Evolutionary conservation across 2,329 filamentous ascomycete genomes (phyloP), one percentile per base, ranked within the genome.

Genomic region (Penicillium thymicola): DNA sequence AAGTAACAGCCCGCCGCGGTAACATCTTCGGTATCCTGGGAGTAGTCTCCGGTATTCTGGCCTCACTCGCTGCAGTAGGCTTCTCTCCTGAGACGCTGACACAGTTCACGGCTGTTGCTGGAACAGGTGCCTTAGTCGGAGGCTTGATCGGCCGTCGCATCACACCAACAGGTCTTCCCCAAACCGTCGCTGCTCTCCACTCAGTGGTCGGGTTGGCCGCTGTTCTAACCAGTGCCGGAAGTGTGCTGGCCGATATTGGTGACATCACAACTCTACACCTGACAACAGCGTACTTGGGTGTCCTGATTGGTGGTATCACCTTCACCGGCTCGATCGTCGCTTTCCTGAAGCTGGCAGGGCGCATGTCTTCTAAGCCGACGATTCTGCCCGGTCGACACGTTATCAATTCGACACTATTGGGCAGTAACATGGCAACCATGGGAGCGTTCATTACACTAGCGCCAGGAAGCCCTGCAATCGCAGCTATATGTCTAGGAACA

Each of bases 311-410:
- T 62, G 92, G 92, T 54, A 86, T 96, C 34, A 96, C 92, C 0
- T 96, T 96, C 69, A 96, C 91, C 0, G 92, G 92, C 2, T 94
- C 90, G 2, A 87, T 96, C 49, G 89, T 96, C 0, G 92, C 92
- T 0, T 96, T 95, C 75, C 73, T 95, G 69, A 96, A 96, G 72
- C 84, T 96, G 2, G 87, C 89, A 0, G 91, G 90, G 3, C 86
- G 81, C 59, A 92, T 96, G 86, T 88, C 88, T 0, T 95, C 90
- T 0, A 85, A 83, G 51, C 90, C 92, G 0, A 82, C 86, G 8
- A 79, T 84, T 5, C 78, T 96, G 0, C 89, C 86, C 5, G 91
- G 89, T 1, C 82, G 89, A 0, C 90, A 96, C 67, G 62, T 87
- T 4, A 78, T 95, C 65, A 96, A 96, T 69, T 81, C 84, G 0